Percentiles rank a stretch among this genome's conserved stretches.
These are phyloP conservation scores for Jaapia argillacea DNA, from an alignment of 768 basidiomycete species.

Conservation along the genomic window DNA sequence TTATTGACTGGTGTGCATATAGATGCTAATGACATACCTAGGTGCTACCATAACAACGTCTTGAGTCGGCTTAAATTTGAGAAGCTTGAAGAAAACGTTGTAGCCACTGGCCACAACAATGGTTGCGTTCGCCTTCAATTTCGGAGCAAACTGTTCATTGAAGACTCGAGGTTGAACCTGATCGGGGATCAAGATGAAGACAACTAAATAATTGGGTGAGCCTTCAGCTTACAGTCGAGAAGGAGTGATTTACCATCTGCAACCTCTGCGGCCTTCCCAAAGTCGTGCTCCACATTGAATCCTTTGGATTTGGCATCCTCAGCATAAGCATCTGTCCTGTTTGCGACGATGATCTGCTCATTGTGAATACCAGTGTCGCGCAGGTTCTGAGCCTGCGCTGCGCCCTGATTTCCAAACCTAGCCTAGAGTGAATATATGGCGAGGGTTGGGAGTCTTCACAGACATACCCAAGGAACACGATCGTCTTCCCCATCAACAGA, in stretches of 20 bases:
- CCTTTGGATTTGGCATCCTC: slow-evolving; percentile 45
- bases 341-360: slow-evolving; percentile 49
- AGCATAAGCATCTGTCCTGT: slow-evolving; percentile 47
- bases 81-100: slow-evolving; percentile 51
- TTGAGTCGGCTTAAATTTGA: slow-evolving; percentile 41
- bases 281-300: slow-evolving; percentile 48
- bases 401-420: slow-evolving; percentile 59
- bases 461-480: slow-evolving; percentile 50
- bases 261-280: slow-evolving; percentile 39
- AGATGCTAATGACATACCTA: slow-evolving; percentile 26
- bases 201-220: slow-evolving; percentile 22
- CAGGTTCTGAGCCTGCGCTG: slow-evolving; percentile 57
- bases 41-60: slow-evolving; percentile 63
- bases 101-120: slow-evolving; percentile 58
- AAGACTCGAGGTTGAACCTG: slow-evolving; percentile 57
- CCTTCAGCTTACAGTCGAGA: not conserved
- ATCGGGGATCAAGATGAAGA: slow-evolving; percentile 56
- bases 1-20: not conserved
- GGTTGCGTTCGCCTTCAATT: slow-evolving; percentile 35
- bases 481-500: slow-evolving; percentile 35
- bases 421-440: not conserved
- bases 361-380: slow-evolving; percentile 55
- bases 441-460: not conserved
- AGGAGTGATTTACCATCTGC: slow-evolving; percentile 37
- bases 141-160: slow-evolving; percentile 41